These are phyloP conservation scores for Kokia cookei DNA, from an alignment of 441 rosid species.

Conservation along the genomic window DNA sequence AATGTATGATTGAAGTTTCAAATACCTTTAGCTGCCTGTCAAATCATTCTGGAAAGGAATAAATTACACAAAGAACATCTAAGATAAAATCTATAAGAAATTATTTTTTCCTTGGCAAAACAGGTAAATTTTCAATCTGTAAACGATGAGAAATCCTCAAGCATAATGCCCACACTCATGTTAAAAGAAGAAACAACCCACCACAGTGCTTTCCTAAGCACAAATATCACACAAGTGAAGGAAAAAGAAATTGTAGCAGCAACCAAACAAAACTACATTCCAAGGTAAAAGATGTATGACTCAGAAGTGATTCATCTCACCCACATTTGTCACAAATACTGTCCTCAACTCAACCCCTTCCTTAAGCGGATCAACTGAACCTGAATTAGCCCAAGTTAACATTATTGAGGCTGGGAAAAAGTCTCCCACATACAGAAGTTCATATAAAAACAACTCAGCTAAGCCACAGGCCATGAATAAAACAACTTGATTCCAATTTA, in stretches of 20 bases:
- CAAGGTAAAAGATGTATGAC: not conserved
- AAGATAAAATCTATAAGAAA: not conserved
- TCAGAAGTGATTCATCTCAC: not conserved
- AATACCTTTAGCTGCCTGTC: not conserved
- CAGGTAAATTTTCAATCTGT: not conserved
- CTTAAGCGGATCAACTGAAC: not conserved
- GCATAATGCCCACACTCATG: not conserved
- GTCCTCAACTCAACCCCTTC: not conserved
- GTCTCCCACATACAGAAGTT: not conserved
- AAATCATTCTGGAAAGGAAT: not conserved
- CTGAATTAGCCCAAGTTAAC: not conserved
- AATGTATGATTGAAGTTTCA: not conserved
- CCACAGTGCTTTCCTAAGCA: not conserved
- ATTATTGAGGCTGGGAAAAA: not conserved
- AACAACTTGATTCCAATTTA: not conserved
- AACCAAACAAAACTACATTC: not conserved
- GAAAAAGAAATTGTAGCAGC: not conserved
- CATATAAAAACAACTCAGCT: not conserved
- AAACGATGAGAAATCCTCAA: not conserved
- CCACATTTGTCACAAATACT: not conserved
- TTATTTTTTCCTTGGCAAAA: not conserved
- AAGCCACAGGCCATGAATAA: not conserved
- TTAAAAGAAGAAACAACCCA: not conserved
- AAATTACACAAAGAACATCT: not conserved
- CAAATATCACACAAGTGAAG: not conserved